Evolutionary conservation across 768 basidiomycete genomes (phyloP).

Genomic region (Hemileccinum rubropunctum): DNA sequence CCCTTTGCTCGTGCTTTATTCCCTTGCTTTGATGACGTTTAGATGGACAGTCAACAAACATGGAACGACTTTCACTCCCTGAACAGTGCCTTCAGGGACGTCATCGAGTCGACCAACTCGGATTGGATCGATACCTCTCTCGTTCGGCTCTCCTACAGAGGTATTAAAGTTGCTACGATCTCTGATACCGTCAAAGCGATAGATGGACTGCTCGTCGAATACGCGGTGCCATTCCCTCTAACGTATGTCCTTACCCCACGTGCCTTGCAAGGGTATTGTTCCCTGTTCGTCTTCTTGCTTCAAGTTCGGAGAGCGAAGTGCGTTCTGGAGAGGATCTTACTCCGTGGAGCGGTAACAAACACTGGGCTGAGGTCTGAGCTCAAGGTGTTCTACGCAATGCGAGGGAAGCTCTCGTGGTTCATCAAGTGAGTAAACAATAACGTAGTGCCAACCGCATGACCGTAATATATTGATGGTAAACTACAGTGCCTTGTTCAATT

Average conservation of each 20-base stretch:
- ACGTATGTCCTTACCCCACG: conserved; percentile 71
- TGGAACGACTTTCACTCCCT: conserved; percentile 87
- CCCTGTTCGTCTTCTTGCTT: conserved; percentile 68
- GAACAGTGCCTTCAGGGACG: conserved; percentile 72
- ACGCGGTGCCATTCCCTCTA: conserved; percentile 77
- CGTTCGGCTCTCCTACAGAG: conserved; percentile 68
- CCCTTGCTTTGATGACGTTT: neutral
- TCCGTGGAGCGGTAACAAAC: conserved; percentile 47
- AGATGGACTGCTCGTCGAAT: conserved; percentile 70
- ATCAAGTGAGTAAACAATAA: conserved; percentile 58
- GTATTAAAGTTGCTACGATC: conserved; percentile 44
- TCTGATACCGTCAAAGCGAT: conserved; percentile 59
- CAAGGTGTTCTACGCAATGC: conserved; percentile 74
- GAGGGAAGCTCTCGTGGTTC: conserved; percentile 80
- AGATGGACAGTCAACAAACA: conserved; percentile 73
- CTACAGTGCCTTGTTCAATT: conserved; percentile 60
- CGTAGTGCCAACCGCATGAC: neutral
- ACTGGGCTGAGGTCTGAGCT: conserved; percentile 42
- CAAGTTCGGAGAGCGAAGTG: conserved; percentile 73
- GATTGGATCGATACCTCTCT: conserved; percentile 66
- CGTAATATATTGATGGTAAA: neutral
- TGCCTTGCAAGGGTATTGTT: conserved; percentile 55
- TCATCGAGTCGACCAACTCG: conserved; percentile 49
- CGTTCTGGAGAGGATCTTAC: conserved; percentile 66
- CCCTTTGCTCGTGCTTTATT: neutral